A percentile compares a stretch with the other conserved stretches of the same genome.
These are phyloP conservation scores for Colletotrichum agaves DNA, from an alignment of 2,329 filamentous ascomycete genomes.

Conservation along the genomic window DNA sequence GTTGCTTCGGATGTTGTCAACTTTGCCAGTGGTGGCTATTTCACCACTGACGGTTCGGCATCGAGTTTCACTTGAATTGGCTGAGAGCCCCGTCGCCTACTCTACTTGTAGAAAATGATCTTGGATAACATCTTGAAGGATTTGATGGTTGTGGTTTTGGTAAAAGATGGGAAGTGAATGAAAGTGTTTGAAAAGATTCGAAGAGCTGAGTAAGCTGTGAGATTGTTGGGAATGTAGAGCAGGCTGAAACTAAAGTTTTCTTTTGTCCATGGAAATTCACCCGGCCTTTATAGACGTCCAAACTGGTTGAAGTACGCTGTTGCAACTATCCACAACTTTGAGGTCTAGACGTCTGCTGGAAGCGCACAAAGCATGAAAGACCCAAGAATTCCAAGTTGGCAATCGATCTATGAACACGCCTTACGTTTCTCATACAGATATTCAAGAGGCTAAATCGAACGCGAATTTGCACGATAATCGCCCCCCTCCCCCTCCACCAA, in stretches of 20 bases:
- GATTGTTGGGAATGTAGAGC: not conserved
- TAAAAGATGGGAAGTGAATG: not conserved
- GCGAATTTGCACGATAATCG: no score
- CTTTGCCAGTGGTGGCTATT: constrained; percentile 20
- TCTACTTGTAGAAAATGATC: constrained; percentile 31
- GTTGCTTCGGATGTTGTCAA: constrained; percentile 21
- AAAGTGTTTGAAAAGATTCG: not conserved
- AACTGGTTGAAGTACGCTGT: not conserved
- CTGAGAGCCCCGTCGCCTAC: not conserved
- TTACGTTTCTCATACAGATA: no score
- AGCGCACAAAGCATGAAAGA: no score
- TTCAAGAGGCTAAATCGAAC: no score
- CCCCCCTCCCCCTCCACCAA: no score
- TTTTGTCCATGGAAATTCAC: not conserved
- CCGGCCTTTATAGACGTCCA: constrained; percentile 1
- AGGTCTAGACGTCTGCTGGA: not conserved
- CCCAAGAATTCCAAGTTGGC: no score
- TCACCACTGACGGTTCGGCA: constrained; percentile 28
- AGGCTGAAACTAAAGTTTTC: not conserved
- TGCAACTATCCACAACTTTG: no score
- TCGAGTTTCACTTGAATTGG: constrained; percentile 8
- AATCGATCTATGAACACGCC: no score
- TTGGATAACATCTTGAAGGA: constrained; percentile 28
- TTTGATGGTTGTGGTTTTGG: not conserved
- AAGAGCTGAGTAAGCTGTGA: constrained; percentile 9